phyloP scores from a whole-genome alignment of 495 filamentous ascomycete genomes.

The Penicillium coffeae region DNA sequence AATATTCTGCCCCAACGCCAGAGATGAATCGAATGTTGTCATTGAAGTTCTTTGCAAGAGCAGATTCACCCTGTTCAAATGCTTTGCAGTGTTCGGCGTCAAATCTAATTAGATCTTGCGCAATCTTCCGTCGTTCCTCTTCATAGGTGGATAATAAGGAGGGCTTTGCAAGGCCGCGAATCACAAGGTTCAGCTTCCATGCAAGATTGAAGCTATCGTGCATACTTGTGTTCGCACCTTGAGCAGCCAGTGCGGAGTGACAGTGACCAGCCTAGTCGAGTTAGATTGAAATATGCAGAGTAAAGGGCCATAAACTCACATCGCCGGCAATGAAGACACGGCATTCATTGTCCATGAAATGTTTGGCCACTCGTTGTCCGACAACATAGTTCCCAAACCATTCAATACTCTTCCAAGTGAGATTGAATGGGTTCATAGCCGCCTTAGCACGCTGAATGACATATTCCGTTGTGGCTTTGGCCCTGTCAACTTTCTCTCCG shows the following conservation, averaged over 20 bases:
- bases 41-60: slow-evolving; percentile 58
- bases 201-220: slow-evolving; percentile 76
- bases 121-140: slow-evolving; percentile 66
- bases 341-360: slow-evolving; percentile 60
- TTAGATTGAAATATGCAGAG: not conserved
- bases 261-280: slow-evolving; percentile 56
- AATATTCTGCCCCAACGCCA: slow-evolving; percentile 62
- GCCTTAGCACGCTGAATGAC: slow-evolving; percentile 62
- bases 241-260: slow-evolving; percentile 82
- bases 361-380: slow-evolving; percentile 68
- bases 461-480: slow-evolving; percentile 62
- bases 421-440: slow-evolving; percentile 62
- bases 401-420: slow-evolving; percentile 63
- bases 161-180: slow-evolving; percentile 54
- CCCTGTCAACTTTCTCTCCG: slow-evolving; percentile 55
- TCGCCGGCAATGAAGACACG: slow-evolving; percentile 80
- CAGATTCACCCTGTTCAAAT: slow-evolving; percentile 55
- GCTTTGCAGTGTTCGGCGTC: slow-evolving; percentile 57
- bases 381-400: slow-evolving; percentile 63
- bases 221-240: slow-evolving; percentile 85
- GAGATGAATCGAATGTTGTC: slow-evolving; percentile 66
- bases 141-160: slow-evolving; percentile 69
- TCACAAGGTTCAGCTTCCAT: slow-evolving; percentile 76
- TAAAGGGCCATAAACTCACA: slow-evolving; percentile 34
- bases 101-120: slow-evolving; percentile 69